phyloP scores from a whole-genome alignment of 768 basidiomycete genomes.

The Fistulinella prunicolor region DNA sequence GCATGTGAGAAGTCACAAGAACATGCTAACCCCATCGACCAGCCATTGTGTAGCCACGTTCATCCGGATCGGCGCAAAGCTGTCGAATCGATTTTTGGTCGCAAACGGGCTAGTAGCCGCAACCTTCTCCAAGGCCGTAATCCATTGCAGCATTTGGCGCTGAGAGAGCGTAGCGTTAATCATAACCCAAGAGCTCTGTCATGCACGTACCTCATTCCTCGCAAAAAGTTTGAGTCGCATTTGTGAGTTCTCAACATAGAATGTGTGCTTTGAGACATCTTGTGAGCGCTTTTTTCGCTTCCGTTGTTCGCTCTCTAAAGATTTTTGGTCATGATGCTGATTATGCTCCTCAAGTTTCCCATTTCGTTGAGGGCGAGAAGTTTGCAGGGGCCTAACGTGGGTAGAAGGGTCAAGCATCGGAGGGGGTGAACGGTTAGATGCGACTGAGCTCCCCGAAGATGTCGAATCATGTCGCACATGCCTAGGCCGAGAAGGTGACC shows the following conservation, averaged over 20 bases:
- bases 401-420: slow-evolving; percentile 82
- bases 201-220: slow-evolving; percentile 65
- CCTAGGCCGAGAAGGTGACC: neutral
- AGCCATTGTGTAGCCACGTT: slow-evolving; percentile 98
- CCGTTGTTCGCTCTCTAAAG: slow-evolving; percentile 38
- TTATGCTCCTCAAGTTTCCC: slow-evolving; percentile 13
- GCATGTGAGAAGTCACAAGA: neutral
- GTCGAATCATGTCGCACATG: slow-evolving; percentile 15
- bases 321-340: slow-evolving; percentile 17
- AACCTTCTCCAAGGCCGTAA: slow-evolving; percentile 83
- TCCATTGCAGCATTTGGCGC: slow-evolving; percentile 98
- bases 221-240: slow-evolving; percentile 84
- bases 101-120: slow-evolving; percentile 76
- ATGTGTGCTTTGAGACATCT: slow-evolving; percentile 89
- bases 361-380: slow-evolving; percentile 13
- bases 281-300: slow-evolving; percentile 46
- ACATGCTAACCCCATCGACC: slow-evolving; percentile 80
- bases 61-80: slow-evolving; percentile 88
- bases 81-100: slow-evolving; percentile 82
- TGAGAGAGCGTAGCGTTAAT: slow-evolving; percentile 26
- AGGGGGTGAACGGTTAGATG: slow-evolving; percentile 40
- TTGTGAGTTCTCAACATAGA: slow-evolving; percentile 91
- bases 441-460: slow-evolving; percentile 36
- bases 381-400: slow-evolving; percentile 55
- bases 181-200: neutral